Evolutionary conservation across 306 rosid genomes (phyloP), one percentile per base, ranked within the genome.

Genomic region (Sindora glabra): DNA sequence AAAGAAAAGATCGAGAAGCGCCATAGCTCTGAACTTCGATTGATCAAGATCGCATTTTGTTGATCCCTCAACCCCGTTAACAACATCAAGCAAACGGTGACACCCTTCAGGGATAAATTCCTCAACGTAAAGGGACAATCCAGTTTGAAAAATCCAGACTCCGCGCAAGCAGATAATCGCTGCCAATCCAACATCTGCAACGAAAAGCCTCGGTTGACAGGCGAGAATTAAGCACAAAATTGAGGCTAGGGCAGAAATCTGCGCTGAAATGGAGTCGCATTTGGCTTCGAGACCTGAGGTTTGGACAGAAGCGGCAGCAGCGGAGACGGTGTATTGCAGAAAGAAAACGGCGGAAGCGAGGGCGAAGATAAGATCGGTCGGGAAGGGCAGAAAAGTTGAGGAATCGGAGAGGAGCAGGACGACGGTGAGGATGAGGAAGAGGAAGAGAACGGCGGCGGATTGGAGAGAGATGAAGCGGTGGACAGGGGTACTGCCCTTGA

Each of bases 41-140:
- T 86, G 94, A 1, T 89, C 94, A 3, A 92, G 73, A 37, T 86
- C 96, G n/a, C 99, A 89, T 52, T 86, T 75, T 14, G 99, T 92
- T 8, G 99, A 92, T 1, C 96, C 94, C 62, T 86, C 94, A 0
- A 89, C 85, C 3, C 96, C 96, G 8, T 48, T 70, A 7, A 58
- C 77, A 21, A 90, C 95, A 17, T 86, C 98, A 3, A 92, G 86
- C 49, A 92, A 70, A 32, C 86, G 70, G 65, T 92, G 96, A 64
- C 99, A 92, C 0, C 99, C 99, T 6, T 92, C 95, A 0, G 99
- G 96, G 29, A 92, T 89, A 72, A 92, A 92, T 4, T 94, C 82
- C 0, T 92, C 96, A 0, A 83, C 96, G 51, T 89, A 71, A 8
- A 92, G 95, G 12, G 96, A 78, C 25, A 92, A 81, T 0, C 99